Conservation (phyloP, 108 stramenopile genomes). For the Pseudonitzschia multiseries region DNA sequence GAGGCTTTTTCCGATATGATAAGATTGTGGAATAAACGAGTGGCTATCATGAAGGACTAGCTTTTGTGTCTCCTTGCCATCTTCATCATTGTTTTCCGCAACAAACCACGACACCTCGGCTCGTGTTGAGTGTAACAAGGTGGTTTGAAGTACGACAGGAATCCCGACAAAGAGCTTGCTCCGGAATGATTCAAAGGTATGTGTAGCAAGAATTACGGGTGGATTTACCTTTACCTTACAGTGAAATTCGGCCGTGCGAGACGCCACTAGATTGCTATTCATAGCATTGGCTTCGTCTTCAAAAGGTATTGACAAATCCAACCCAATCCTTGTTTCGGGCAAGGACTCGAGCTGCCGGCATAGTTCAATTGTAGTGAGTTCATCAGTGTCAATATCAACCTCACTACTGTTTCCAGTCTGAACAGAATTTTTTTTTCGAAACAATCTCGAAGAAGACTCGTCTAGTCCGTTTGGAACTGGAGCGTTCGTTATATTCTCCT, state of each 20-base stretch:
- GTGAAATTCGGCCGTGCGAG: neutral
- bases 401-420: neutral
- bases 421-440: neutral
- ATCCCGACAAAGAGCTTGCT: slow-evolving; percentile 51
- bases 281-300: neutral
- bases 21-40: slow-evolving; percentile 21
- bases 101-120: slow-evolving; percentile 68
- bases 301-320: neutral
- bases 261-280: neutral
- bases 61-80: slow-evolving; percentile 28
- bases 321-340: neutral
- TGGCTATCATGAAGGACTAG: slow-evolving; percentile 23
- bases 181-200: slow-evolving; percentile 63
- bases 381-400: neutral
- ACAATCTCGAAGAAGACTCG: neutral
- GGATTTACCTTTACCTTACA: slow-evolving; percentile 45
- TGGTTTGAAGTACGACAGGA: slow-evolving; percentile 48
- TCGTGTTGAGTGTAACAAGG: slow-evolving; percentile 41
- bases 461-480: neutral
- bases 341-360: neutral
- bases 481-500: neutral
- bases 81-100: neutral
- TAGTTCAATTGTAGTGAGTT: neutral
- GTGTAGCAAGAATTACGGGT: slow-evolving; percentile 50
- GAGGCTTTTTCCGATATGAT: slow-evolving; percentile 25